Evolutionary conservation across 129 eudicot species (phyloP).

Genomic region (Helichrysum umbraculigerum): DNA sequence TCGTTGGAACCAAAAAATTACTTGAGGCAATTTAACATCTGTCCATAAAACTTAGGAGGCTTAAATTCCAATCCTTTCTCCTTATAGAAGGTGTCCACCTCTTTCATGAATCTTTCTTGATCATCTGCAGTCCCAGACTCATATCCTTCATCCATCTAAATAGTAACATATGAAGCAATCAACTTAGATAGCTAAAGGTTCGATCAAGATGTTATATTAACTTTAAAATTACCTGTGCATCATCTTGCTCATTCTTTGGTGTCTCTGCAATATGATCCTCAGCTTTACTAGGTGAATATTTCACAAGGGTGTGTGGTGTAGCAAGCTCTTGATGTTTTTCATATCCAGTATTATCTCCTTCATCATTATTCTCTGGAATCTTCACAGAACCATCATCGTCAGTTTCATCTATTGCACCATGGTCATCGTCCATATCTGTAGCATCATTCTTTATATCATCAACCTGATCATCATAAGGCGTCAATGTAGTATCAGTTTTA

Average conservation of each 20-base stretch:
- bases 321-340: slow-evolving; percentile 39
- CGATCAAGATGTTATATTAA: slow-evolving; percentile 1
- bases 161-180: slow-evolving; percentile 1
- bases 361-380: slow-evolving; percentile 27
- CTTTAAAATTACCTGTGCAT: slow-evolving; percentile 37
- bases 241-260: slow-evolving; percentile 36
- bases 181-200: slow-evolving; percentile 13
- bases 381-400: slow-evolving; percentile 27
- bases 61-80: slow-evolving; percentile 66
- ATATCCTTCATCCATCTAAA: slow-evolving; percentile 69
- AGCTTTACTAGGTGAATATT: slow-evolving; percentile 34
- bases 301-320: slow-evolving; percentile 38
- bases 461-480: slow-evolving; percentile 17
- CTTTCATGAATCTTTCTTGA: slow-evolving; percentile 79
- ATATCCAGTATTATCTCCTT: slow-evolving; percentile 20
- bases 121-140: slow-evolving; percentile 89
- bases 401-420: slow-evolving; percentile 26
- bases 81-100: slow-evolving; percentile 60
- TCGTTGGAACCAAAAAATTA: slow-evolving; percentile 23
- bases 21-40: slow-evolving; percentile 78
- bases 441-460: slow-evolving; percentile 26
- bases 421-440: slow-evolving; percentile 21
- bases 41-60: slow-evolving; percentile 94
- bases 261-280: slow-evolving; percentile 38
- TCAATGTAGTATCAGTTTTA: slow-evolving; percentile 20